Base-by-base conservation (phyloP, 208 protist species). In the Leishmania braziliensis region DNA sequence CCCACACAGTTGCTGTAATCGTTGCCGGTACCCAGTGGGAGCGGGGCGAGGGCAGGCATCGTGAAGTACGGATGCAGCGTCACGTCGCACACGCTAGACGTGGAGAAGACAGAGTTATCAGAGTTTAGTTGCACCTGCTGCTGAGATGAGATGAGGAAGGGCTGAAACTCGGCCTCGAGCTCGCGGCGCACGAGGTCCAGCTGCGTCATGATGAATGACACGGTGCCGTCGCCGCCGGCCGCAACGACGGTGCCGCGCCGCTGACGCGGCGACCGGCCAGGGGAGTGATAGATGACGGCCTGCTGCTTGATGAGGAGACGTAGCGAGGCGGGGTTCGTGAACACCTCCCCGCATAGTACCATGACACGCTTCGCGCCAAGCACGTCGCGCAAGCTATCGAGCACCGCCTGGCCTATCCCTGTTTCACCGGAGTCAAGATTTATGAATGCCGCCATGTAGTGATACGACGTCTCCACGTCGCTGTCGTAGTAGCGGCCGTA, bases 11-110 rank as follows among this genome's bases (percentile, higher is more conserved):
- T 93, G 77, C 89, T 92, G 84, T 86, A 95, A 80, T 97, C 94
- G 84, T 97, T 97, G 48, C 94, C 94, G 1, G 94, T 97, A 23
- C 94, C 94, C 36, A 96, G 85, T 18, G 94, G 89, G 46, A 97
- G 78, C 46, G 90, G 87, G 5, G 90, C 92, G 12, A 97, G 71
- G 33, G 94, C 94, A 14, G 94, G 94, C n/a, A 95, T 65, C 26
- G 79, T 88, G 79, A 88, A 92, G 79, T 81, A 86, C 9, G 60
- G 53, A 54, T 80, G 72, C 12, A 20, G 46, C 26, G 16, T 29
- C 39, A 66, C 71, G 16, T 58, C 65, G 5, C 43, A 10, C 3
- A 66, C 20, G 23, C 76, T 62, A 50, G 69, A 78, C 3, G 71
- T 33, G 60, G 36, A 26, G 14, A 26, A 46, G 43, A 12, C 23